Evolutionary conservation across 2,329 filamentous ascomycete species (phyloP), one percentile per base, ranked within the genome.

Genomic region (Escovopsis weberi): DNA sequence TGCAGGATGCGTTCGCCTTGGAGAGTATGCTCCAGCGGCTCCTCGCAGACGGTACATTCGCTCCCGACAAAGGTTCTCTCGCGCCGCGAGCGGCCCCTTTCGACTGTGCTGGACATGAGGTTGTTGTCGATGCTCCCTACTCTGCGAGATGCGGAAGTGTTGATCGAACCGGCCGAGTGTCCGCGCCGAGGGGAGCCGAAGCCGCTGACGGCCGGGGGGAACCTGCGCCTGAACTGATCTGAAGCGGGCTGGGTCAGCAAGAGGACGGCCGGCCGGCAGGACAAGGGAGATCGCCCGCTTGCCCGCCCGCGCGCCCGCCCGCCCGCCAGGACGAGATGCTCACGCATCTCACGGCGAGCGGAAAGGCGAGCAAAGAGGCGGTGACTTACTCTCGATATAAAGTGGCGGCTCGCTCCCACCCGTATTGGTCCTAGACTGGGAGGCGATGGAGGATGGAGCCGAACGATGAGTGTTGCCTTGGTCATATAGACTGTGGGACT

Each of bases 31-130:
- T 96, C 91, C 48, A 98, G 67, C 3, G 88, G 88, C 65, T 98
- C 91, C 60, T 98, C 91, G 59, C 91, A 98, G 12, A 95, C 88
- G 40, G 88, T 85, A 64, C 91, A 98, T 66, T 93, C 85, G 59
- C 80, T 87, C 38, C 91, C 91, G 43, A 96, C 84, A 64, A 95
- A 96, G 2, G 89, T 98, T 58, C 91, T 77, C 64, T 96, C 89
- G 57, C 88, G 75, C 57, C 91, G 77, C 50, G 79, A 80, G 51
- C 86, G 80, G 54, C 75, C 80, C 55, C 85, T 74, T 56, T 94
- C 86, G 41, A 82, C 54, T 38, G 60, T 62, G 47, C 60, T 64
- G 32, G 64, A 55, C 64, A 67, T 67, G 51, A 63, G 57, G 59
- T 64, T 64, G 51, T 65, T 63, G 46, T 64, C 56, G 47, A 63